Percentiles rank a stretch among this genome's conserved stretches.
These are phyloP conservation scores for Boletus tomentosulus DNA, from an alignment of 768 basidiomycete genomes.

Conservation along the genomic window DNA sequence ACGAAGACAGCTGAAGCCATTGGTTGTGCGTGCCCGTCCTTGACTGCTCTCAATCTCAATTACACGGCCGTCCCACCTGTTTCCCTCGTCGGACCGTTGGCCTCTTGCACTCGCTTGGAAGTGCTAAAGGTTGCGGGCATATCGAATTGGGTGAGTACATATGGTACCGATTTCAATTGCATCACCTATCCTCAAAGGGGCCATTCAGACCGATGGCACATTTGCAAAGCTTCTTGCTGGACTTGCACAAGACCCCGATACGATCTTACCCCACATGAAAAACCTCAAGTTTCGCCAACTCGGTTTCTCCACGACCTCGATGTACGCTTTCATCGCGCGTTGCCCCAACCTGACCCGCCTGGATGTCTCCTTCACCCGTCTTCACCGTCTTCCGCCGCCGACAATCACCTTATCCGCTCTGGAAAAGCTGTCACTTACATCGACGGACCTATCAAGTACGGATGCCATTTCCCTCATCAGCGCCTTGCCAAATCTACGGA, in stretches of 20 bases:
- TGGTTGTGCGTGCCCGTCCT: slow-evolving; percentile 38
- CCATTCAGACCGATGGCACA: slow-evolving; percentile 50
- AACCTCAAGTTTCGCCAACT: slow-evolving; percentile 59
- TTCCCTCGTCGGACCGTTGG: slow-evolving; percentile 41
- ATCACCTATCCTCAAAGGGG: neutral
- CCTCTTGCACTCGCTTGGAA: slow-evolving; percentile 39
- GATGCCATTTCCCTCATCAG: slow-evolving; percentile 41
- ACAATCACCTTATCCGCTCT: slow-evolving; percentile 24
- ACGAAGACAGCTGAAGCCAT: slow-evolving; percentile 43
- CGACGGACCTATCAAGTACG: slow-evolving; percentile 40
- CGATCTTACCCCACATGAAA: slow-evolving; percentile 39
- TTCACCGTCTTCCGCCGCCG: slow-evolving; percentile 36
- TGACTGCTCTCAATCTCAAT: slow-evolving; percentile 53
- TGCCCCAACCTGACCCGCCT: slow-evolving; percentile 52
- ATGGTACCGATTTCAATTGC: neutral
- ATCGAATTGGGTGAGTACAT: slow-evolving; percentile 49
- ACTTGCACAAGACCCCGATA: slow-evolving; percentile 17
- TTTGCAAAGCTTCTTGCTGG: slow-evolving; percentile 42
- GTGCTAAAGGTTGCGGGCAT: slow-evolving; percentile 63
- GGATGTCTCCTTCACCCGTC: slow-evolving; percentile 61
- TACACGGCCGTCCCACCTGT: slow-evolving; percentile 53
- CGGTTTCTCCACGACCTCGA: slow-evolving; percentile 45
- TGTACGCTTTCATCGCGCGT: slow-evolving; percentile 38
- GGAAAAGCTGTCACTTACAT: slow-evolving; percentile 63
- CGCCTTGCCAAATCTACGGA: slow-evolving; percentile 40